Evolutionary conservation across 2,329 filamentous ascomycete genomes (phyloP).

Genomic region (Curvularia spicifera): DNA sequence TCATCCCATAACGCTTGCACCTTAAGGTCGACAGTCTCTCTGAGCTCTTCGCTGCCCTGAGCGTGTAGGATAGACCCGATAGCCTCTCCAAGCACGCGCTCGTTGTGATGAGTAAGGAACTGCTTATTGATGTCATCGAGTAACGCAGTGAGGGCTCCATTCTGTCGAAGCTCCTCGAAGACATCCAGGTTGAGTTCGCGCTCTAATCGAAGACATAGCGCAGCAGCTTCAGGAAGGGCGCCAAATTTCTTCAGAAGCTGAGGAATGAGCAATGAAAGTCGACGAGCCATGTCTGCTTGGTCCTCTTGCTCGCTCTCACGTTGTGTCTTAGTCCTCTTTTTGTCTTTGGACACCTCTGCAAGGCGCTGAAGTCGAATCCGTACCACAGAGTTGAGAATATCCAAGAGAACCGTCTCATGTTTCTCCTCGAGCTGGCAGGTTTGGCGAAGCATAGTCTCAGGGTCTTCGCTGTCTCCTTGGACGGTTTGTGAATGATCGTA

Average conservation of each 20-base stretch:
- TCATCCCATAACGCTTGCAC: constrained; percentile 87
- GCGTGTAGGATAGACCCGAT: constrained; percentile 83
- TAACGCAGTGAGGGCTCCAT: constrained; percentile 78
- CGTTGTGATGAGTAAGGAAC: constrained; percentile 90
- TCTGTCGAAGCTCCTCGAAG: constrained; percentile 87
- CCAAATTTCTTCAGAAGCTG: constrained; percentile 91
- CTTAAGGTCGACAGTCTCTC: constrained; percentile 82
- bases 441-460: constrained; percentile 70
- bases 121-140: constrained; percentile 93
- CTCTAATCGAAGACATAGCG: constrained; percentile 82
- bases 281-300: constrained; percentile 78
- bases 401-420: constrained; percentile 85
- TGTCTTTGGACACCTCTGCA: constrained; percentile 65
- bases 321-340: constrained; percentile 62
- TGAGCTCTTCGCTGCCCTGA: constrained; percentile 83
- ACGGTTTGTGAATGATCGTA: constrained; percentile 77
- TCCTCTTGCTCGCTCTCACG: constrained; percentile 70
- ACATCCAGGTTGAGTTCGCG: constrained; percentile 85
- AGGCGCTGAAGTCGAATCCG: constrained; percentile 73
- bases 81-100: constrained; percentile 82
- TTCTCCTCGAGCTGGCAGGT: constrained; percentile 74
- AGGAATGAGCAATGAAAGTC: constrained; percentile 80
- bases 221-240: constrained; percentile 83
- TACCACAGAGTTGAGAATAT: constrained; percentile 83
- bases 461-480: constrained; percentile 64